Percentiles rank a stretch among this genome's conserved stretches.
These are phyloP conservation scores for Penicillium freii DNA, from an alignment of 2,329 filamentous ascomycete species.

Conservation along the genomic window DNA sequence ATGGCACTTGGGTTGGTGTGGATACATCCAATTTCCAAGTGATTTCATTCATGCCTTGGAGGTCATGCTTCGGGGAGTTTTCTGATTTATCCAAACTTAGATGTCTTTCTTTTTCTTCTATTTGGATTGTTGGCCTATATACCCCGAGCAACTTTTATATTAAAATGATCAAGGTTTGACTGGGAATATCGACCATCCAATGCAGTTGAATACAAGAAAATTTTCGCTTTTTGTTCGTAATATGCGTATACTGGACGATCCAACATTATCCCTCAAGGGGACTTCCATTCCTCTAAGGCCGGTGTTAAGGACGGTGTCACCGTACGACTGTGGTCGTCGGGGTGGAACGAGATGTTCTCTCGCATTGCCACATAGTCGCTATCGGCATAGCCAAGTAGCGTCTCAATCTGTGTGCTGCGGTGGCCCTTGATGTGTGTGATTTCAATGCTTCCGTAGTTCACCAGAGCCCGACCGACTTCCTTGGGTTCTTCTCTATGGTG, in stretches of 20 bases:
- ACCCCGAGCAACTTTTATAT: neutral
- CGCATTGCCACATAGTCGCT: slow-evolving; percentile 89
- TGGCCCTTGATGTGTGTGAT: slow-evolving; percentile 80
- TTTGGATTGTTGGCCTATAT: neutral
- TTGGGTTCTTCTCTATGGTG: slow-evolving; percentile 46
- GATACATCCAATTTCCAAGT: neutral
- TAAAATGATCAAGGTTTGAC: neutral
- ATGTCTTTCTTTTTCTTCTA: neutral
- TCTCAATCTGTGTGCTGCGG: slow-evolving; percentile 76
- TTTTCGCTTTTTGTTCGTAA: slow-evolving; percentile 3
- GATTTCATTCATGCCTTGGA: neutral
- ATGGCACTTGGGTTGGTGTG: neutral
- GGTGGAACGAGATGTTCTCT: slow-evolving; percentile 73
- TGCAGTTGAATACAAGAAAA: neutral
- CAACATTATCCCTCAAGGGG: slow-evolving; percentile 5
- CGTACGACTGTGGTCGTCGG: slow-evolving; percentile 22
- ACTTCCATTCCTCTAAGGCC: slow-evolving; percentile 25
- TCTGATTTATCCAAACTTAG: neutral
- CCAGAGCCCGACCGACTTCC: slow-evolving; percentile 84
- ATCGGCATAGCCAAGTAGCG: slow-evolving; percentile 83
- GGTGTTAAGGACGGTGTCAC: slow-evolving; percentile 25
- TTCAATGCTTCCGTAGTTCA: slow-evolving; percentile 88
- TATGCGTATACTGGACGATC: neutral
- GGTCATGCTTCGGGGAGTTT: neutral
- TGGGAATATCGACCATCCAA: neutral